Evolutionary conservation across 2,329 filamentous ascomycete species (phyloP), one percentile per base, ranked within the genome.

Genomic region (Lasiodiplodia citricola): DNA sequence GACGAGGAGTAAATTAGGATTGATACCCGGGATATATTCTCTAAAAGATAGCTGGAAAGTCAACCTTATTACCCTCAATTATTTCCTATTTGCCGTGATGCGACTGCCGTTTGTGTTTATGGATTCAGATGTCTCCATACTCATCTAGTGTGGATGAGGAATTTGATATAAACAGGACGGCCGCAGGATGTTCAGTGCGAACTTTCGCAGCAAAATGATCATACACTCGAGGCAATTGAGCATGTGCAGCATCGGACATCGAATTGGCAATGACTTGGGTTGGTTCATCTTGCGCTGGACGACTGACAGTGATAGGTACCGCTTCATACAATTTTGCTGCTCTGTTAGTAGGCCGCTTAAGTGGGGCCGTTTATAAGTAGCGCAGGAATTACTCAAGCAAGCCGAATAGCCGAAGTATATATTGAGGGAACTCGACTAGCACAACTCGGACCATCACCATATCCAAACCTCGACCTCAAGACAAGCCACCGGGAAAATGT

Each of bases 1-100:
- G 96, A 99, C 82, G 96, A 99, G 81, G 96, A 99, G 85, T 99
- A 97, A 89, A 90, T 47, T 41, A 67, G 56, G 65, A 52, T 37
- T 52, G 60, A 67, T 67, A 60, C 55, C 65, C 44, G 56, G 23
- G 18, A 50, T 35, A 37, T 28, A 14, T 5, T 52, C n/a, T 23
- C n/a, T 37, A 41, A 41, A 35, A 67, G 56, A 60, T 60, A 67
- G 41, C 38, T 38, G n/a, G 54, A 67, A 58, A 67, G n/a, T 60
- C 65, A 50, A 52, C 55, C 65, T 41, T 38, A 8, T 52, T 51
- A 7, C n/a, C 44, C 25, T 35, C 35, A 50, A 21, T 2, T 31
- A 16, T 6, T 21, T 47, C 3, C 38, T 16, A 14, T 11, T 13
- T 28, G 37, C 18, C 16, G 44, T 25, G 55, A 25, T 55, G 55